A percentile compares a stretch with the other conserved stretches of the same genome.
phyloP scores from a whole-genome alignment of 2,329 filamentous ascomycete species.

The Claviceps spartinae region DNA sequence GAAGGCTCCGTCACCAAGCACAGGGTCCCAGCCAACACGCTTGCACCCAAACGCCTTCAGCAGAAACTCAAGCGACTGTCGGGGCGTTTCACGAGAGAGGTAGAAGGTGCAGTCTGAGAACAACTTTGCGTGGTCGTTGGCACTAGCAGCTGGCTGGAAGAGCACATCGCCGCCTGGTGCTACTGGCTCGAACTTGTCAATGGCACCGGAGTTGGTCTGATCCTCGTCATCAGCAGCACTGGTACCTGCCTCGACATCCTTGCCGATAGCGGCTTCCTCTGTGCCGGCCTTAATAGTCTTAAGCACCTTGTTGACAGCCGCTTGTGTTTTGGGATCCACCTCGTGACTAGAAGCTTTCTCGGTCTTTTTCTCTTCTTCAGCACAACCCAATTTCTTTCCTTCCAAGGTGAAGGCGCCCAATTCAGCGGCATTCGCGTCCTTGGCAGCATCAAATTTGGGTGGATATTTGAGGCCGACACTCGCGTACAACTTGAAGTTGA shows the following conservation, averaged over 20 bases:
- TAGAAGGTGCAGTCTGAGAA: constrained; percentile 86
- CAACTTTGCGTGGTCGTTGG: constrained; percentile 55
- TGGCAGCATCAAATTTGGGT: constrained; percentile 77
- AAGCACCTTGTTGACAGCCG: constrained; percentile 55
- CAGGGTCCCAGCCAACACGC: constrained; percentile 84
- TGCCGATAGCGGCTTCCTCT: constrained; percentile 23
- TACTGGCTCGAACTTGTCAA: constrained; percentile 84
- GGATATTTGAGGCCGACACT: constrained; percentile 86
- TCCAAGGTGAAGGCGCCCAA: constrained; percentile 85
- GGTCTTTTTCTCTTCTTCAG: constrained; percentile 39
- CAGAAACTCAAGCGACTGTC: constrained; percentile 82
- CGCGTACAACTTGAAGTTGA: constrained; percentile 93
- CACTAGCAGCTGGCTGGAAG: constrained; percentile 58
- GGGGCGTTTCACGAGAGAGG: constrained; percentile 84
- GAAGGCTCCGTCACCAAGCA: constrained; percentile 83
- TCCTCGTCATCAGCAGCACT: constrained; percentile 21
- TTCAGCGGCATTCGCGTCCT: constrained; percentile 82
- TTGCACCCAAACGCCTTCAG: constrained; percentile 91
- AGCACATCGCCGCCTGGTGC: constrained; percentile 77
- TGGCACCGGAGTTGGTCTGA: constrained; percentile 38
- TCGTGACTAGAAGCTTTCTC: constrained; percentile 30
- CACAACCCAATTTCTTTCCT: constrained; percentile 47
- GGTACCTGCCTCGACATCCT: constrained; percentile 23
- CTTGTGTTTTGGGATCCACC: constrained; percentile 49
- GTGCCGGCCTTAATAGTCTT: constrained; percentile 49